Evolutionary conservation across 257 asterid genomes (phyloP), one percentile per base, ranked within the genome.

Genomic region (Salvia rosmarinus): DNA sequence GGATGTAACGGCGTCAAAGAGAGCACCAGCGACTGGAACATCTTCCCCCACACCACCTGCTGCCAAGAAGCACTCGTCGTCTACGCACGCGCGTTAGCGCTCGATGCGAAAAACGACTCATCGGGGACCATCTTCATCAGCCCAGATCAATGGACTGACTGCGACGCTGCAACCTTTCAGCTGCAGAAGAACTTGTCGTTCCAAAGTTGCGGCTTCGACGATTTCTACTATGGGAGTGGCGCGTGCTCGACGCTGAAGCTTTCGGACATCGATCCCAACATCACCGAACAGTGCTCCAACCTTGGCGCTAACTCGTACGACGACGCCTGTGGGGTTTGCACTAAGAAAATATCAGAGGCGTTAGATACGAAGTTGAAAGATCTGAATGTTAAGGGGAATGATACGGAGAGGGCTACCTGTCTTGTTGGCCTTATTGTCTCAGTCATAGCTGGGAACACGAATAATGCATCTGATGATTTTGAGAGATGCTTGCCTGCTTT

Each of bases 401-500:
- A 79, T 35, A 60, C 60, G 20, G 92, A 87, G 67, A 81, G 59
- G 61, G 78, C 82, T 17, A 73, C 74, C 7, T 91, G 95, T 71
- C 58, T 77, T 56, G 87, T 84, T 37, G 82, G 88, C 37, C 34
- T 82, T 46, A 69, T 90, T 37, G 79, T 83, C 58, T 73, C 90
- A 5, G 73, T 87, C 56, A 77, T 82, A 23, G 89, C 88, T 47
- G 50, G 77, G n/a, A 70, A 72, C 57, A 47, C 51, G 52, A 77
- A 82, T 12, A 68, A 71, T 21, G 32, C 73, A 44, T 47, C 83
- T 16, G 82, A 77, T 54, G 87, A 82, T 62, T 80, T 88, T 74
- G 78, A 74, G 69, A 74, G 84, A 51, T 90, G 97, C 81, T 83
- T 89, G 81, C 84, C 90, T 46, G 85, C 78, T 66, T 79, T 88